Conservation (phyloP, 2,329 filamentous ascomycete genomes). For the Metarhizium rileyi region DNA sequence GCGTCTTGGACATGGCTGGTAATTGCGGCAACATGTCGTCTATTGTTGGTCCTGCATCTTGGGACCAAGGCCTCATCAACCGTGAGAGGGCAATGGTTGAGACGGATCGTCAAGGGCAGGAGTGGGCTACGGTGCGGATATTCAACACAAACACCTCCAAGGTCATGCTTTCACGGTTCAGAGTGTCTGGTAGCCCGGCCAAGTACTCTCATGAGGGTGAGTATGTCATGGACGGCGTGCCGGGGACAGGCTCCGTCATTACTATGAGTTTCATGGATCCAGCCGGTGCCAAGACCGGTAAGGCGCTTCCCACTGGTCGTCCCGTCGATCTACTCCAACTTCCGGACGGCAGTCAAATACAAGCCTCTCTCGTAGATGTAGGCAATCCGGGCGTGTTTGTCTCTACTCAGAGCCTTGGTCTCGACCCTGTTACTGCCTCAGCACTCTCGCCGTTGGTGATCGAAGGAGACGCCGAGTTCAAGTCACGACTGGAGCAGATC, state of each 20-base stretch:
- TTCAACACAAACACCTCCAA: slow-evolving; percentile 65
- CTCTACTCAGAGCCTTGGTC: slow-evolving; percentile 38
- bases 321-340: slow-evolving; percentile 38
- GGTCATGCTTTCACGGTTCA: slow-evolving; percentile 48
- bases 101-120: slow-evolving; percentile 15
- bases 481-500: slow-evolving; percentile 43
- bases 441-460: slow-evolving; percentile 45
- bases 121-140: slow-evolving; percentile 43
- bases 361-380: slow-evolving; percentile 51
- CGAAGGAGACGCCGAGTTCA: slow-evolving; percentile 32
- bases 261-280: slow-evolving; percentile 53
- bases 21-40: slow-evolving; percentile 71
- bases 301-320: slow-evolving; percentile 39
- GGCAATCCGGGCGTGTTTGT: slow-evolving; percentile 57
- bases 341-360: slow-evolving; percentile 24
- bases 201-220: slow-evolving; percentile 30
- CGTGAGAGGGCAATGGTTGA: slow-evolving; percentile 3
- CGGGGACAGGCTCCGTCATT: slow-evolving; percentile 46
- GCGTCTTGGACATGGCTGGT: slow-evolving; percentile 52
- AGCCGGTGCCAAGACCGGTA: slow-evolving; percentile 54
- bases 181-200: slow-evolving; percentile 30
- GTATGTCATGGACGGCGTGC: slow-evolving; percentile 55
- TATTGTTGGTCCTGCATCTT: slow-evolving; percentile 47
- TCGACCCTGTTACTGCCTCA: slow-evolving; percentile 34
- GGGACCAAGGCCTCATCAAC: slow-evolving; percentile 21